Conservation (phyloP, 768 basidiomycete species). For the Collybia sordida region DNA sequence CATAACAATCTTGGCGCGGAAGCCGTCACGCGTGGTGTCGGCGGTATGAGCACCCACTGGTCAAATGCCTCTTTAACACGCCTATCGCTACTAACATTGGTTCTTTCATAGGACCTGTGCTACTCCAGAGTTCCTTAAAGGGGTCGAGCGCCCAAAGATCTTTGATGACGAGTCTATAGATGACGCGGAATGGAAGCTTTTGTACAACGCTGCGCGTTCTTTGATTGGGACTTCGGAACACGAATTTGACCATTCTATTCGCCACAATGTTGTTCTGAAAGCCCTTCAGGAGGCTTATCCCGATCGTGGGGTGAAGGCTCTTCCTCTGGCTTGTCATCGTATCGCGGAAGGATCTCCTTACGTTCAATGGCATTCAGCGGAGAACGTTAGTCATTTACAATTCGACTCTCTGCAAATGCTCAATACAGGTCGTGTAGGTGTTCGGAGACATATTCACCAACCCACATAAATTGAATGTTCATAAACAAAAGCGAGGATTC, state of each 20-base stretch:
- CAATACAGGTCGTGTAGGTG: background rate
- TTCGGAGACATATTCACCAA: background rate
- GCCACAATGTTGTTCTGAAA: conserved; percentile 1
- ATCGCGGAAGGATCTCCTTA: background rate
- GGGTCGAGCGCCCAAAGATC: background rate
- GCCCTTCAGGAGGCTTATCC: background rate
- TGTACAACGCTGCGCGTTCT: background rate
- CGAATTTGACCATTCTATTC: conserved; percentile 2
- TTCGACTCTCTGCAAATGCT: background rate
- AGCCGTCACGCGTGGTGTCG: conserved; percentile 8
- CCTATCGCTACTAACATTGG: too few relatives aligned
- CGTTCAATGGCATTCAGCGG: background rate
- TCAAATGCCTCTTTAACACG: background rate
- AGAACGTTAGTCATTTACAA: background rate
- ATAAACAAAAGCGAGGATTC: background rate
- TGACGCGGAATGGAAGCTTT: background rate
- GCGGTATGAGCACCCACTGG: conserved; percentile 12
- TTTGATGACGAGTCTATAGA: background rate
- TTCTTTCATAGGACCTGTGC: background rate
- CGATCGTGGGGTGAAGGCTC: background rate
- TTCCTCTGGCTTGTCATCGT: conserved; percentile 1
- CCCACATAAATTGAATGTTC: background rate
- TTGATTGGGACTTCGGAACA: background rate
- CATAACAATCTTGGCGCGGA: conserved; percentile 8
- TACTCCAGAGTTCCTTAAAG: background rate